Conservation (phyloP, 176 grass and related monocot genomes). For the Oryza glumipatula region DNA sequence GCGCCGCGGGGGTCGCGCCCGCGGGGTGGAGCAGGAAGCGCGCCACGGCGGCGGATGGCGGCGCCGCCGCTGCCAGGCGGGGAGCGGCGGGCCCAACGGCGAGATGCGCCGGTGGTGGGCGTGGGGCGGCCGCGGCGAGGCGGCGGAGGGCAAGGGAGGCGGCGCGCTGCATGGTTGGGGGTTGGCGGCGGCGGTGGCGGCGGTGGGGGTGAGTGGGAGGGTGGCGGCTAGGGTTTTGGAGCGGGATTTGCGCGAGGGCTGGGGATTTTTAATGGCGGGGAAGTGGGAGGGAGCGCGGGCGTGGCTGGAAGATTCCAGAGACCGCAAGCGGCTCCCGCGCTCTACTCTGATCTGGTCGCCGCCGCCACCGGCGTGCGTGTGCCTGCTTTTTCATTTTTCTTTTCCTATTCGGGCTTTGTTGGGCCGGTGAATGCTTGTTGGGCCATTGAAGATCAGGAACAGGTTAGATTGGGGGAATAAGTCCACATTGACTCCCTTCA, state of each 20-base stretch:
- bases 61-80: background rate
- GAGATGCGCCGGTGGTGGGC: background rate
- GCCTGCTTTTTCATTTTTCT: background rate
- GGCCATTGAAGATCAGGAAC: too few relatives aligned
- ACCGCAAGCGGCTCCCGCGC: background rate
- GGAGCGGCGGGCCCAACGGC: background rate
- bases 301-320: constrained; percentile 23
- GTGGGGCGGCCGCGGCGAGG: constrained; percentile 11
- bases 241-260: background rate
- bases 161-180: constrained; percentile 27
- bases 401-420: too few relatives aligned
- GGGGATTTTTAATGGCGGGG: background rate
- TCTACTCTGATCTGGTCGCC: background rate
- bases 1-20: background rate
- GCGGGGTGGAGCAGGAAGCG: background rate
- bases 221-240: constrained; percentile 49
- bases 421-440: too few relatives aligned
- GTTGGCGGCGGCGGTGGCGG: too few relatives aligned
- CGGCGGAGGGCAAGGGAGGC: constrained; percentile 30
- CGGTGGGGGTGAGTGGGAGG: too few relatives aligned
- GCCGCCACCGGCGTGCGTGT: background rate
- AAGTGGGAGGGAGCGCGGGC: background rate
- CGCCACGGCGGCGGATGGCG: background rate
- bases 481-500: too few relatives aligned
- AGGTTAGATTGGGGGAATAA: too few relatives aligned